Base-by-base conservation (phyloP, 495 filamentous ascomycete genomes). In the Xylaria telfairii region DNA sequence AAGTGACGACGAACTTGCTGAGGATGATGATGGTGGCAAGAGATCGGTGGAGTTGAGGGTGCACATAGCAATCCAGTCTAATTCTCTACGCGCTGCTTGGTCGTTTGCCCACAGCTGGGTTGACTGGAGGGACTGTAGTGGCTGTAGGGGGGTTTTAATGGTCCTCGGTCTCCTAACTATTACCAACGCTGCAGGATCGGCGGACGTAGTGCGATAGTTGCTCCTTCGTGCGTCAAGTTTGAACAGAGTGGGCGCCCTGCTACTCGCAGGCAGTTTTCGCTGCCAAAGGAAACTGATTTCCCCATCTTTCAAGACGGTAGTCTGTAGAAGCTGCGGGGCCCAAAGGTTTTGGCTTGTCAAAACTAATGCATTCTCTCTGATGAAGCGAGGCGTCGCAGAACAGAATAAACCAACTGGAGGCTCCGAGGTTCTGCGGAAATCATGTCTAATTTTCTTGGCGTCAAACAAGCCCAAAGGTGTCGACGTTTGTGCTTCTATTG, bases 321-420 rank as follows among this genome's bases (percentile, higher is more conserved):
- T 21, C 17, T 41, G 62, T 5, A 24, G 7, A 41, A 46, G 13
- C 19, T 49, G 53, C 15, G 39, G 62, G 6, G 71, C 64, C 83
- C 83, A 85, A 24, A 84, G 81, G 12, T 56, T 65, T 6, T 68
- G 70, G 30, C 80, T 83, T 19, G 66, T 73, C 47, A 81, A 68
- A 8, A 19, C 56, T 12, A 72, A 69, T 24, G 81, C 54, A 13
- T 76, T 63, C 49, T 79, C 76, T 47, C 53, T 66, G 17, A 67
- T 68, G 26, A 72, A 54, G 12, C 78, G 74, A 67, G 74, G 53
- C 60, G 60, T 74, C 32, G 57, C 13, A 26, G 19, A 24, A 53
- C 12, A 17, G 37, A 68, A 60, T 61, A 76, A 72, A 46, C 80
- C 81, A 47, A 77, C 80, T 51, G 81, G 79, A 65, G 80, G 75